Evolutionary conservation across 106 monocot species (phyloP).

Genomic region (Amphibolis antarctica): DNA sequence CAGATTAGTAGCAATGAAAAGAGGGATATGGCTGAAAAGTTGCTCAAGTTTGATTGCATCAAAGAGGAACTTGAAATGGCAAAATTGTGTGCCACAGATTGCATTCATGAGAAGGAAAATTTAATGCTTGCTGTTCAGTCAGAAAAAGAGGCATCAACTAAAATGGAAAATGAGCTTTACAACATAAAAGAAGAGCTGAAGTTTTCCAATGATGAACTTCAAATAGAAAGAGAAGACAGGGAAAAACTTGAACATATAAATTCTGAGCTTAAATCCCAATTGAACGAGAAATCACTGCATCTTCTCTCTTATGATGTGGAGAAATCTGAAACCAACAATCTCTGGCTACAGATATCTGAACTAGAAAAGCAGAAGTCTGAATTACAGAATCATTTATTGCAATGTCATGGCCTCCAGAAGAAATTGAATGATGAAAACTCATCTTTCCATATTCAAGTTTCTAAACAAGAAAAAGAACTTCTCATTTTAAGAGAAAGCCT

Average conservation of each 20-base stretch:
- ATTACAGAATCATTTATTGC: constrained; percentile 7
- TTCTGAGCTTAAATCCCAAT: constrained; percentile 17
- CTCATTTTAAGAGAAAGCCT: constrained; percentile 31
- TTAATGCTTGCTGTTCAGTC: constrained; percentile 15
- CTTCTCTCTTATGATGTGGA: constrained; percentile 9
- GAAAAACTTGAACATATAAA: constrained; percentile 38
- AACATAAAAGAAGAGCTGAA: constrained; percentile 30
- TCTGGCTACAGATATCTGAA: constrained; percentile 5
- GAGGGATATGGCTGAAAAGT: constrained; percentile 29
- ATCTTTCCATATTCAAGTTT: constrained; percentile 23
- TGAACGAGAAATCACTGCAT: constrained; percentile 10
- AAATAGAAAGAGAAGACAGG: constrained; percentile 23
- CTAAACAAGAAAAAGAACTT: constrained; percentile 51
- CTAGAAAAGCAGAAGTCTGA: constrained; percentile 1
- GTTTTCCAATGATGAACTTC: constrained; percentile 24
- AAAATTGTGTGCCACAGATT: constrained; percentile 26
- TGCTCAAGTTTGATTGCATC: constrained; percentile 16
- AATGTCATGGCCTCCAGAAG: constrained; percentile 24
- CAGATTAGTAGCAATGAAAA: constrained; percentile 39
- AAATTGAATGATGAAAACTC: constrained; percentile 23
- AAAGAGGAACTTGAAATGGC: constrained; percentile 52
- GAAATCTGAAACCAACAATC: constrained; percentile 14
- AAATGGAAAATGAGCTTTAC: constrained; percentile 49
- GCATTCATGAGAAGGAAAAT: constrained; percentile 39
- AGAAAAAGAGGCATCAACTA: constrained; percentile 11